Evolutionary conservation across 2,329 filamentous ascomycete species (phyloP).

Genomic region (Fusarium bulbicola): DNA sequence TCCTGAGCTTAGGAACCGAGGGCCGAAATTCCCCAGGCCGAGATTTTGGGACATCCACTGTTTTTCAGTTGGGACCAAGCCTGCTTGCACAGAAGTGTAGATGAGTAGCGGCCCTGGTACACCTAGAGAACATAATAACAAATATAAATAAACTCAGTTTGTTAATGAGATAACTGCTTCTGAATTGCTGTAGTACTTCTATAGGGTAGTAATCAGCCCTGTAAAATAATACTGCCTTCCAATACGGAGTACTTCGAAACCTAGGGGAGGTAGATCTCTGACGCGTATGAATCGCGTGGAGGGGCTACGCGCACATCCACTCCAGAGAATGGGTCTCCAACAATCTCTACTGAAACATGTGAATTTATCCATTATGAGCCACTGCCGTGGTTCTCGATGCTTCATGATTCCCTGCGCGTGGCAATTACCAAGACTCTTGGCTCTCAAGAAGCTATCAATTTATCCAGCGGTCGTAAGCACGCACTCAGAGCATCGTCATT

Average conservation of each 20-base stretch:
- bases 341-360: not conserved
- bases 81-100: no score
- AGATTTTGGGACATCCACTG: not conserved
- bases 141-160: accelerated
- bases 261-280: not conserved
- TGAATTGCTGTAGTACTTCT: accelerated
- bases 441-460: not conserved
- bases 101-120: no score
- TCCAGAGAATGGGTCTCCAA: not conserved
- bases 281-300: not conserved
- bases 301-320: no score
- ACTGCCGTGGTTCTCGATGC: not conserved
- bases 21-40: slow-evolving; percentile 17
- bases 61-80: not conserved
- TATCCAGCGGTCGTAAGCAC: not conserved
- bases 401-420: not conserved
- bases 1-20: slow-evolving; percentile 15
- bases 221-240: accelerated
- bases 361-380: not conserved
- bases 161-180: accelerated
- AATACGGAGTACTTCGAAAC: accelerated
- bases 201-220: accelerated
- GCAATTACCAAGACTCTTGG: not conserved
- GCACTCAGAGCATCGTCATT: not conserved
- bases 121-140: no score